Conservation (phyloP, 345 rosid genomes). For the Syzygium aromaticum region DNA sequence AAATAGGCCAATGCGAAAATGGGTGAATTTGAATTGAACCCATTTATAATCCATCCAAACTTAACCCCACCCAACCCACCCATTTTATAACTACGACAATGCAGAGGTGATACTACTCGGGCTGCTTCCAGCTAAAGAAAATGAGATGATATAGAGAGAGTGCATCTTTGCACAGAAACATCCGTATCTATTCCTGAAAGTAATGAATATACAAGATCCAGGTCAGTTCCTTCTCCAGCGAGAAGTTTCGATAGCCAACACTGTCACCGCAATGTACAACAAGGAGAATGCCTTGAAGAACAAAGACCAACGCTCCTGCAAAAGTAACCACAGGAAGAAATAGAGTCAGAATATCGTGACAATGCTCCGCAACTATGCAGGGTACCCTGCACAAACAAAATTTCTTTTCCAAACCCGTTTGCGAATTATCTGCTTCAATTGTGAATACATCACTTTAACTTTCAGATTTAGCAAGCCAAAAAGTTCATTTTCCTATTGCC, state of each 20-base stretch:
- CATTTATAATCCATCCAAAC: too few species aligned
- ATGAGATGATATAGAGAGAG: not conserved
- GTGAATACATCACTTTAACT: not conserved
- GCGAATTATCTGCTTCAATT: not conserved
- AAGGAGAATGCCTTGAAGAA: not conserved
- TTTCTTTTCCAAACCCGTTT: not conserved
- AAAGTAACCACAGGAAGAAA: not conserved
- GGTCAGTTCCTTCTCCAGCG: not conserved
- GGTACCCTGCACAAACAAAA: not conserved
- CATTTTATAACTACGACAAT: not conserved
- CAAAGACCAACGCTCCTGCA: not conserved
- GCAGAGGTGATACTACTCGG: not conserved
- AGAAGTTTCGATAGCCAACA: not conserved
- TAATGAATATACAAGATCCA: constrained; percentile 3
- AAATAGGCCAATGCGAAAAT: too few species aligned
- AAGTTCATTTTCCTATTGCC: not conserved
- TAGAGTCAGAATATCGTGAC: not conserved
- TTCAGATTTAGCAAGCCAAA: not conserved
- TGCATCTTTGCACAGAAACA: not conserved
- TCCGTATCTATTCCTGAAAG: not conserved
- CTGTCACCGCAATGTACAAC: not conserved
- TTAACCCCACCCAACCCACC: too few species aligned
- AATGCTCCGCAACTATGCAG: not conserved
- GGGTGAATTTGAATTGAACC: too few species aligned
- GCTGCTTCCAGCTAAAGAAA: not conserved